Conservation (phyloP, 2,329 filamentous ascomycete species). For the Lachnellula suecica region DNA sequence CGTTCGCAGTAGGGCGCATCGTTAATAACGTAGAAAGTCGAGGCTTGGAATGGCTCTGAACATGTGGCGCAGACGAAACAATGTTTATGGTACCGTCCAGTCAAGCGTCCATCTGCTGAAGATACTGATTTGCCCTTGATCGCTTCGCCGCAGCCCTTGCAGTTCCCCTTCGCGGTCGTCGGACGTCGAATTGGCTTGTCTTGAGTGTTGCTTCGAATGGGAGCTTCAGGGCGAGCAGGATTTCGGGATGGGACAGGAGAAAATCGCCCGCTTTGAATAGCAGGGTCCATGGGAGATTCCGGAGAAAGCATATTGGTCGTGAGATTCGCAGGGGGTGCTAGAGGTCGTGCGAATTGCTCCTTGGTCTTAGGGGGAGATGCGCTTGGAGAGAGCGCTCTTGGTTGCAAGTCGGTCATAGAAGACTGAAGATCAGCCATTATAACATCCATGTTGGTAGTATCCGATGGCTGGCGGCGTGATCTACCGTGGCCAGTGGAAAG, state of each 20-base stretch:
- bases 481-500: conserved; percentile 36
- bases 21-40: conserved; percentile 88
- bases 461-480: conserved; percentile 38
- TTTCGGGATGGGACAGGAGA: conserved; percentile 30
- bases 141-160: conserved; percentile 74
- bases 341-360: conserved; percentile 15
- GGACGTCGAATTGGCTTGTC: conserved; percentile 16
- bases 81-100: conserved; percentile 89
- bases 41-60: conserved; percentile 74
- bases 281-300: conserved; percentile 48
- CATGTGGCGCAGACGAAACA: conserved; percentile 94
- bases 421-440: conserved; percentile 57
- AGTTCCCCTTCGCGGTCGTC: conserved; percentile 55
- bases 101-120: conserved; percentile 87
- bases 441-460: conserved; percentile 43
- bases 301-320: conserved; percentile 26
- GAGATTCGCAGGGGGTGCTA: conserved; percentile 13
- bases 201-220: conserved; percentile 2
- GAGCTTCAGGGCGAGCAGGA: conserved; percentile 9
- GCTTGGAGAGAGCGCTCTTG: conserved; percentile 30
- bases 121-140: conserved; percentile 93
- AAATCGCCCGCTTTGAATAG: conserved; percentile 40
- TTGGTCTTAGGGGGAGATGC: conserved; percentile 27
- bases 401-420: conserved; percentile 44
- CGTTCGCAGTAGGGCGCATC: conserved; percentile 88